Base-by-base conservation (phyloP, 345 rosid genomes). In the Ricinus communis region DNA sequence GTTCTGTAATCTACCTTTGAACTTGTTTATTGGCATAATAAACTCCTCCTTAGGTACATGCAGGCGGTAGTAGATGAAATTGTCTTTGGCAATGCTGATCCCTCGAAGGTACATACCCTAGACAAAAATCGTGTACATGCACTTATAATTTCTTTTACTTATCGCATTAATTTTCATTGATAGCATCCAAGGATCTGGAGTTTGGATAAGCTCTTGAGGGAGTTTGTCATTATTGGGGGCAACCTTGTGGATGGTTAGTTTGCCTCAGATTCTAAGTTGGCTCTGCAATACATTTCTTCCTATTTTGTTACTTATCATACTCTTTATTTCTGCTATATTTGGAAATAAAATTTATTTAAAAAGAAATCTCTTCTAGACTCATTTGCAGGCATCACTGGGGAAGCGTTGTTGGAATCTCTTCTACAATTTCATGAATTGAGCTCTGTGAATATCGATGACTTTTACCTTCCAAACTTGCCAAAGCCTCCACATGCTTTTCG, bases 21-120 rank as follows among this genome's bases (percentile, higher is more conserved):
- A 57, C 5, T 22, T 46, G 0, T 62, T n/a, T 22, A 12, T 54
- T 31, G 57, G 63, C 60, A 59, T 61, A 64, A 56, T 52, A 73
- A 66, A 19, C 33, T 71, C 36, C 55, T 73, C 47, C 53, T 46
- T 74, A 90, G 98, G 86, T 93, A 91, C 86, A 93, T 93, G 94
- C 98, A 93, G 85, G 98, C 93, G 27, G 96, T 87, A 77, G 96
- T 85, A 49, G 98, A 93, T 80, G 96, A 93, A 83, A 86, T 88
- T 10, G 84, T 91, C 70, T 76, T 87, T 72, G 70, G 83, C 81
- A 91, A 85, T 84, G 86, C 76, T 67, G 78, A 90, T 84, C 89
- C 89, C 5, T 55, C 45, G 25, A 88, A 86, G 92, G 96, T 93
- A 85, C 49, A 43, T 62, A 74, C 73, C 33, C 49, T 66, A 45